Base-by-base conservation (phyloP, 2,329 filamentous ascomycete species). In the Westerdykella ornata region DNA sequence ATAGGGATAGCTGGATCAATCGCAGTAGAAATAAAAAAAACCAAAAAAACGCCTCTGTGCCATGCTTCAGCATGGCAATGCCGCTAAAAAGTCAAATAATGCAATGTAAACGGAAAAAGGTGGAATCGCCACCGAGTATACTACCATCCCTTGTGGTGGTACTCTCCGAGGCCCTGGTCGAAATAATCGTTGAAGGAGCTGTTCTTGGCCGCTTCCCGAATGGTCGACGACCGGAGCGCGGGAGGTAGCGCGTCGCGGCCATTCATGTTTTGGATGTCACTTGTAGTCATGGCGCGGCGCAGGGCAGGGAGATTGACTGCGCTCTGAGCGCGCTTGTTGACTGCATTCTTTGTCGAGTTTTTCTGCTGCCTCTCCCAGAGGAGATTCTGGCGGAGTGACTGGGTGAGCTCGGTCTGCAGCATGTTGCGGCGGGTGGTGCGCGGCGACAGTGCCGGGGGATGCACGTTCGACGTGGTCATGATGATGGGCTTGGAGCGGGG, bases 321-420 rank as follows among this genome's bases (percentile, higher is more conserved):
- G 6, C 89, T 95, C 63, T 96, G 88, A 45, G 88, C 77, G 48
- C 90, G 81, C 73, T 95, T 94, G 43, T 95, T 75, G 41, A 90
- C 86, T 1, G 89, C 88, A 49, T 90, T 89, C 56, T 83, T 86
- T 6, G 88, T 90, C 26, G 85, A 84, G 44, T 87, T 88, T 76
- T 92, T 94, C 62, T 97, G 90, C 60, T 94, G 88, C 39, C 92
- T 84, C 66, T 98, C 92, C 85, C 88, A 94, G 13, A 97, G 77
- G 13, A 98, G 81, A 56, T 96, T 86, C 54, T 88, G 85, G 16
- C 92, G 81, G 3, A 98, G 80, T 16, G 88, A 94, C 63, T 95
- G 88, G 2, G 90, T 96, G 41, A 98, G 73, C 70, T 98, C 92
- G 0, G 87, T 94, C 7, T 87, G 84, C 42, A 98, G 77, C 92